Conservation (phyloP, 2,329 filamentous ascomycete genomes). For the Ploettnerulaceae sp. region DNA sequence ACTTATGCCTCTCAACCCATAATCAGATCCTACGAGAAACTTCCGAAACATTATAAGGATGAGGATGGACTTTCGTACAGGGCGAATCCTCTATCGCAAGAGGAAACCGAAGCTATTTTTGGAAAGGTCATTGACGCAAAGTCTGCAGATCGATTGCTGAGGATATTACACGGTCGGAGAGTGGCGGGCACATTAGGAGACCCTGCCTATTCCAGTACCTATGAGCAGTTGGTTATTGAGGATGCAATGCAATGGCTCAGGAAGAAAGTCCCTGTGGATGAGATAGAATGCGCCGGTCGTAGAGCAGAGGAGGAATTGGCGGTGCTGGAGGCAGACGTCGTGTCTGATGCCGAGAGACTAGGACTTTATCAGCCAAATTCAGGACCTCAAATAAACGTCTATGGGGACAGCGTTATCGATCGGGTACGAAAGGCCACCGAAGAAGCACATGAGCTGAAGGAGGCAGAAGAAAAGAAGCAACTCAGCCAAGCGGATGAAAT, state of each 20-base stretch:
- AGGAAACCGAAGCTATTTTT: conserved; percentile 47
- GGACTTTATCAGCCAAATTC: conserved; percentile 31
- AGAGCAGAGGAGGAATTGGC: conserved; percentile 59
- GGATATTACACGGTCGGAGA: conserved; percentile 57
- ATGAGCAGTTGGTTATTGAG: conserved; percentile 36
- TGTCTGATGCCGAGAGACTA: conserved; percentile 28
- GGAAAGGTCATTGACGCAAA: conserved; percentile 42
- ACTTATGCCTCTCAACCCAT: conserved; percentile 26
- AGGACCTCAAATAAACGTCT: conserved; percentile 40
- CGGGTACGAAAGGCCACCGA: conserved; percentile 50
- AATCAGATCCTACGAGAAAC: conserved; percentile 50
- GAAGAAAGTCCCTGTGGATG: conserved; percentile 50
- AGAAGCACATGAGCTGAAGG: conserved; percentile 41
- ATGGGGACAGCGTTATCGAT: conserved; percentile 54
- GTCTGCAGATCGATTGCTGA: conserved; percentile 49
- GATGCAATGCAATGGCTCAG: conserved; percentile 53
- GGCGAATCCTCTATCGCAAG: conserved; percentile 43
- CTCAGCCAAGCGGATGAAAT: conserved; percentile 39
- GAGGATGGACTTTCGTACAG: conserved; percentile 50
- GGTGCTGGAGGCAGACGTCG: conserved; percentile 42
- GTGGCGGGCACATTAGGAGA: conserved; percentile 61
- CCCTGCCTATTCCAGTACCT: conserved; percentile 40
- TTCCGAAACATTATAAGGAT: conserved; percentile 55
- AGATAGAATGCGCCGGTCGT: conserved; percentile 55
- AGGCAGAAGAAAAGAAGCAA: conserved; percentile 38